Base-by-base conservation (phyloP, 345 rosid genomes). In the Punica granatum region DNA sequence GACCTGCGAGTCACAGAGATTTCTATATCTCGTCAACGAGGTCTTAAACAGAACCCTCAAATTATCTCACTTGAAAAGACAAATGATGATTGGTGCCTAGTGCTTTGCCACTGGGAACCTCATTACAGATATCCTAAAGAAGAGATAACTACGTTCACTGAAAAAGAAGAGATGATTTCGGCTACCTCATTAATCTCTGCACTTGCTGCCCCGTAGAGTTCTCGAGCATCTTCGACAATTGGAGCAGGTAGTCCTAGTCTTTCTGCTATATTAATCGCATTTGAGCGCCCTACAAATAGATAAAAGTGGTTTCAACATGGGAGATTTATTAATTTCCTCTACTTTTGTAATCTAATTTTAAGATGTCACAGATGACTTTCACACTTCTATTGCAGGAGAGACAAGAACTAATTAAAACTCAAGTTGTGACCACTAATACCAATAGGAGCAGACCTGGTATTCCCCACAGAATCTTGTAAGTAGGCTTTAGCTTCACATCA, bases 401-500 rank as follows among this genome's bases (percentile, higher is more conserved):
- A 49, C 56, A 49, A 49, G 26, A 2, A 49, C n/a, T n/a, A n/a
- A n/a, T n/a, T 44, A 7, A n/a, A 44, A 44, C 21, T 41, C 13
- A 41, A 11, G 0, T 11, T 41, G 15, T 41, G 44, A 41, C 13
- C 44, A 41, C 14, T 44, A 16, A n/a, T 51, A 51, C 28, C 9
- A 6, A 51, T n/a, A 67, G 67, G 60, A 64, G 43, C 54, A 63
- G 72, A 93, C 98, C 97, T 90, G 98, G 98, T 74, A 93, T 83
- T 74, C 98, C 98, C 98, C 97, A 93, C 36, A 93, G 84, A 67
- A 93, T 85, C 80, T 81, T 90, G 81, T 85, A 90, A 69, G 98
- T 93, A 63, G 98, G 98, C 77, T 80, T 86, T 69, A 90, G 78
- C 70, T 90, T 90, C 65, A 79, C 85, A 72, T 90, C 96, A 79